A percentile compares a stretch with the other conserved stretches of the same genome.
phyloP scores from a whole-genome alignment of 768 basidiomycete genomes.

The Mrakia gelida region DNA sequence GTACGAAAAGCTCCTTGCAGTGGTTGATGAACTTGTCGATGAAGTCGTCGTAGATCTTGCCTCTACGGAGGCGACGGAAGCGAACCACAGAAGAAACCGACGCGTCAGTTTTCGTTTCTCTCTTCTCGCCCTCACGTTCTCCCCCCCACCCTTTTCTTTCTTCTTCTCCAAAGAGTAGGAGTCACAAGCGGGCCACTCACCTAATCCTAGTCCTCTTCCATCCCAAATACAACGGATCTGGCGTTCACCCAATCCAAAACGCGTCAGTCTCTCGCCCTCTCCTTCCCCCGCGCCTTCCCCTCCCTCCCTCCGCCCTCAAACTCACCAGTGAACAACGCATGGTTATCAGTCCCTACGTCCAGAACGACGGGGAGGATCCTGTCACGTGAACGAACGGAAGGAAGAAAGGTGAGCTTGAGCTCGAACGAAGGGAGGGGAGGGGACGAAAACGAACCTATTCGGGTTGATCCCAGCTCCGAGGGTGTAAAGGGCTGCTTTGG shows the following conservation, averaged over 20 bases:
- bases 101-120: background rate
- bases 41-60: conserved; percentile 34
- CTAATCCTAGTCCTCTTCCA: conserved; percentile 32
- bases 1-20: conserved; percentile 44
- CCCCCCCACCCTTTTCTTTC: too few species aligned
- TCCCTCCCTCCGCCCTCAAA: background rate
- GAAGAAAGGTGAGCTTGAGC: background rate
- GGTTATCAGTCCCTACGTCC: conserved; percentile 46
- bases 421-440: background rate
- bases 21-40: conserved; percentile 40
- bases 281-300: background rate
- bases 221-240: conserved; percentile 43
- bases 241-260: background rate
- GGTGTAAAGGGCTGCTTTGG: conserved; percentile 65
- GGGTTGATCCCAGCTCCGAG: conserved; percentile 48
- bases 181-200: too few species aligned
- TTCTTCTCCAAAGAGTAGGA: too few species aligned
- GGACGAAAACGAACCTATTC: conserved; percentile 27
- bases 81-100: background rate
- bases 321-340: conserved; percentile 42
- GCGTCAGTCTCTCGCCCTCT: background rate
- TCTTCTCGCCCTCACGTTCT: too few species aligned
- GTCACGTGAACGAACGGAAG: background rate
- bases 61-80: background rate
- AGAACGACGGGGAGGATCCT: conserved; percentile 32